phyloP scores from a whole-genome alignment of 306 rosid genomes.

The Glycine tomentella region DNA sequence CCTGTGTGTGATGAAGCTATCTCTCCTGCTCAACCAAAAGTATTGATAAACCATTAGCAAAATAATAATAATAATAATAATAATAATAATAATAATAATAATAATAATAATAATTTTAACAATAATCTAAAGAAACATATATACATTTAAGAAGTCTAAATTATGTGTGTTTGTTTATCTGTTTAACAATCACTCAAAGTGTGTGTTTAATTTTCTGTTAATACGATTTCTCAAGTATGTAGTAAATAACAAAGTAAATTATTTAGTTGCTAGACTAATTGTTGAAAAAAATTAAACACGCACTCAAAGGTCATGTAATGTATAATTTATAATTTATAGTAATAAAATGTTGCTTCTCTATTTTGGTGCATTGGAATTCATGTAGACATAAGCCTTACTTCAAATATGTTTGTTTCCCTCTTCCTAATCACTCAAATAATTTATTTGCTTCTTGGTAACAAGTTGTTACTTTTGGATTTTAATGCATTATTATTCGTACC shows the following conservation, averaged over 20 bases:
- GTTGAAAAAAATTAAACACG: not conserved
- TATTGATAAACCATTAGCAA: not conserved
- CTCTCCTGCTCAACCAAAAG: slow-evolving; percentile 69
- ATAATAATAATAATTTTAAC: not conserved
- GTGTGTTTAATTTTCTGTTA: too few relatives aligned
- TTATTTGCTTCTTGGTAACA: not conserved
- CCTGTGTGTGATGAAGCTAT: slow-evolving; percentile 91
- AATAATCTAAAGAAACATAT: slow-evolving; percentile 3
- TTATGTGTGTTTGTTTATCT: not conserved
- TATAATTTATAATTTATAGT: not conserved
- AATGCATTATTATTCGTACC: not conserved
- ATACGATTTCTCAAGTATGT: not conserved
- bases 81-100: too few relatives aligned
- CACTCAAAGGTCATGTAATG: not conserved
- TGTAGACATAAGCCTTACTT: not conserved
- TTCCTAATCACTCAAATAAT: not conserved
- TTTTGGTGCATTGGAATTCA: not conserved
- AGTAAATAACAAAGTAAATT: not conserved
- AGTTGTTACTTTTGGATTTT: not conserved
- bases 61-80: not conserved
- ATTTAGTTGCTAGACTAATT: not conserved
- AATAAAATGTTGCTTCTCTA: not conserved
- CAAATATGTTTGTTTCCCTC: not conserved
- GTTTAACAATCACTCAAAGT: not conserved
- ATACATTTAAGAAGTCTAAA: not conserved